phyloP scores from a whole-genome alignment of 768 basidiomycete species.

The Coprinopsis marcescibilis region DNA sequence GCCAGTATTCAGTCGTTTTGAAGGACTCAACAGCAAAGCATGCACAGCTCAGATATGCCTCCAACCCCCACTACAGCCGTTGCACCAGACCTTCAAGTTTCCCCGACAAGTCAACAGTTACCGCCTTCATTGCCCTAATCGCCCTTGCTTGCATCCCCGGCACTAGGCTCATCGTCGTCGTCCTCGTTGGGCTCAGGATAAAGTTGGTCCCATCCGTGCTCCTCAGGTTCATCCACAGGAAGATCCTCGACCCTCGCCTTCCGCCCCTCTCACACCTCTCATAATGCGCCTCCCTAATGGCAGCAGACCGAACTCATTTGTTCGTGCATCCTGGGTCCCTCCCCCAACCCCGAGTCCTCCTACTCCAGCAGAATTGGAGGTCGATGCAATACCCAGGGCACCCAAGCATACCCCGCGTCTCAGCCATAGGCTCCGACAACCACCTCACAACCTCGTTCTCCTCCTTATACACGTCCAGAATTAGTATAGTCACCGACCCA shows the following conservation, averaged over 20 bases:
- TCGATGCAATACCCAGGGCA: slow-evolving; percentile 34
- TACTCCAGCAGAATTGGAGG: no score
- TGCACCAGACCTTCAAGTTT: no score
- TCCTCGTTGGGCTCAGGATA: slow-evolving; percentile 21
- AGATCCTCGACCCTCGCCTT: slow-evolving; percentile 68
- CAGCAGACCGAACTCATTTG: slow-evolving; percentile 5
- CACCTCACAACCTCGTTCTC: slow-evolving; percentile 72
- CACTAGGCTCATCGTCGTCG: slow-evolving; percentile 22
- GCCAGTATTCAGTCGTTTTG: no score
- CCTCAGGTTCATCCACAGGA: slow-evolving; percentile 74
- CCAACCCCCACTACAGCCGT: no score
- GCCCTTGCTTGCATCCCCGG: slow-evolving; percentile 19
- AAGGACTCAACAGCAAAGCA: no score
- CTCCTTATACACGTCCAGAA: slow-evolving; percentile 62
- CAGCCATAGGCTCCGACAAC: slow-evolving; percentile 59
- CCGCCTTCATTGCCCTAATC: slow-evolving; percentile 22
- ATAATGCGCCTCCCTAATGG: slow-evolving; percentile 66
- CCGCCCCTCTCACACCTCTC: slow-evolving; percentile 69
- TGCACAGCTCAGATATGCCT: no score
- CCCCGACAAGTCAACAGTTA: no score
- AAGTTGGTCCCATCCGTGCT: slow-evolving; percentile 63
- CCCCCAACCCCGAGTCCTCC: slow-evolving; percentile 26
- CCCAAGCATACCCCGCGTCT: slow-evolving; percentile 52
- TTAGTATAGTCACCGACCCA: slow-evolving; percentile 74
- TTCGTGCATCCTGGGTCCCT: slow-evolving; percentile 17